Evolutionary conservation across 768 basidiomycete species (phyloP).

Genomic region (Rhodotorula taiwanensis): DNA sequence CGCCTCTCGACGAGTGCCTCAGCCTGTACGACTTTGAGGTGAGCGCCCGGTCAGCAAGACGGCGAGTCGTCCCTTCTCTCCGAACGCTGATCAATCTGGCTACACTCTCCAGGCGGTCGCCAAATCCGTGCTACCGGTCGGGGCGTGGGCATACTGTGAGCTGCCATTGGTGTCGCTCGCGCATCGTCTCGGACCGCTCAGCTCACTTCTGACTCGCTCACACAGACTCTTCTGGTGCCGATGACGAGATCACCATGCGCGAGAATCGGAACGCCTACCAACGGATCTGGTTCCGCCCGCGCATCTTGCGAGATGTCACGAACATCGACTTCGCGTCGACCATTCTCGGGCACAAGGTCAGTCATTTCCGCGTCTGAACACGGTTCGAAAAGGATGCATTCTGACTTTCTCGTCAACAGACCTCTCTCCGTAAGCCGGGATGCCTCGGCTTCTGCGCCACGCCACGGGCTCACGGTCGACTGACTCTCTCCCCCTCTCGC

Average conservation of each 20-base stretch:
- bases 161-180: conserved; percentile 41
- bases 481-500: no score
- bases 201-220: no score
- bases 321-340: conserved; percentile 59
- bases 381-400: background rate
- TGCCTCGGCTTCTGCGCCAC: background rate
- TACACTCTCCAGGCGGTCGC: conserved; percentile 57
- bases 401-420: background rate
- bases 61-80: no score
- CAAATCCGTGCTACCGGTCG: conserved; percentile 55
- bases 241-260: conserved; percentile 36
- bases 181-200: no score
- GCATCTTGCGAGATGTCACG: conserved; percentile 76
- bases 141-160: conserved; percentile 66
- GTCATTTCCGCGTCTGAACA: conserved; percentile 3
- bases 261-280: conserved; percentile 71
- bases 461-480: background rate
- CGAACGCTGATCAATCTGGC: no score
- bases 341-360: conserved; percentile 67
- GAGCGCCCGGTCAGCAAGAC: conserved; percentile 20
- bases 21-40: conserved; percentile 80
- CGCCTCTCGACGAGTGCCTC: conserved; percentile 63
- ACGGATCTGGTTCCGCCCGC: conserved; percentile 78
- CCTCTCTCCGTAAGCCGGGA: background rate
- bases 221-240: conserved; percentile 64